Evolutionary conservation across 2,329 filamentous ascomycete species (phyloP).

Genomic region (Tolypocladium ovalisporum): DNA sequence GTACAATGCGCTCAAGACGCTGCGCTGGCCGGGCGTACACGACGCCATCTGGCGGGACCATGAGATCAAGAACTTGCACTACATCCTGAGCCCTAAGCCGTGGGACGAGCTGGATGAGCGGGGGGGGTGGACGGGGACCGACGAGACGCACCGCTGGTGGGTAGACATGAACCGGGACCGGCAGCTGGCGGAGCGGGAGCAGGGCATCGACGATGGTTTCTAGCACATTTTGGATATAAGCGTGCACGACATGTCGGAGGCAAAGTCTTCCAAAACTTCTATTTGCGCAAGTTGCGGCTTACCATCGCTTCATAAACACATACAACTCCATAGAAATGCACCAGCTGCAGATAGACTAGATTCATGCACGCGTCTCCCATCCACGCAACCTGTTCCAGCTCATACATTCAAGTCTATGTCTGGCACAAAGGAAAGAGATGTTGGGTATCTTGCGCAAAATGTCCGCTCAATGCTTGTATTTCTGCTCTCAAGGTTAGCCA

Average conservation of each 20-base stretch:
- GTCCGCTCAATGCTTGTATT: slow-evolving; percentile 34
- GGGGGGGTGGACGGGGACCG: slow-evolving; percentile 31
- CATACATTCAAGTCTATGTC: background rate
- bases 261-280: background rate
- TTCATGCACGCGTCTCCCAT: background rate
- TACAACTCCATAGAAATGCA: background rate
- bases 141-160: slow-evolving; percentile 47
- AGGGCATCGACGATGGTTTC: slow-evolving; percentile 22
- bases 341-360: background rate
- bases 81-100: slow-evolving; percentile 50
- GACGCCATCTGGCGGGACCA: slow-evolving; percentile 45
- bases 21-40: slow-evolving; percentile 43
- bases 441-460: background rate
- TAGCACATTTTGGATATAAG: background rate
- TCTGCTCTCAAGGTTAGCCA: slow-evolving; percentile 21
- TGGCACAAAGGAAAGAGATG: background rate
- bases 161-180: slow-evolving; percentile 35
- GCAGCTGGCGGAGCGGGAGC: slow-evolving; percentile 25
- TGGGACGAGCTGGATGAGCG: slow-evolving; percentile 41
- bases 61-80: slow-evolving; percentile 49
- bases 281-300: background rate
- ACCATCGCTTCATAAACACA: background rate
- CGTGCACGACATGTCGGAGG: background rate
- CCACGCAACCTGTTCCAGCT: background rate
- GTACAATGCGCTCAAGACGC: slow-evolving; percentile 53